These are phyloP conservation scores for Didymosphaeria variabile DNA, from an alignment of 2,329 filamentous ascomycete genomes.

Conservation along the genomic window DNA sequence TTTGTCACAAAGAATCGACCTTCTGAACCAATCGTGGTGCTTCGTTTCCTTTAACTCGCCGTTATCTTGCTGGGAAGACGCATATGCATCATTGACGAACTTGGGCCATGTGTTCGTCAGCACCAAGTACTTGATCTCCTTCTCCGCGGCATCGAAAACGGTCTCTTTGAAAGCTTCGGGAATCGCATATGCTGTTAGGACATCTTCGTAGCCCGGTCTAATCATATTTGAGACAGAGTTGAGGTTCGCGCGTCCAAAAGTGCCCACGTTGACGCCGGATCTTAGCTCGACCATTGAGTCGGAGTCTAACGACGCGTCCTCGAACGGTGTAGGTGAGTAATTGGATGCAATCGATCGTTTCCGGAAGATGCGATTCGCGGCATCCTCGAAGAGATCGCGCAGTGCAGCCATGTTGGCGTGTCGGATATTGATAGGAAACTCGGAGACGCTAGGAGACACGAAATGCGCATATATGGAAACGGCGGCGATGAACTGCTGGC, in stretches of 20 bases:
- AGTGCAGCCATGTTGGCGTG: slow-evolving; percentile 40
- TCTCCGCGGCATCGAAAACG: slow-evolving; percentile 43
- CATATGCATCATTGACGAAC: slow-evolving; percentile 39
- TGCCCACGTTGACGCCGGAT: slow-evolving; percentile 32
- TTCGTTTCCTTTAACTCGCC: slow-evolving; percentile 23
- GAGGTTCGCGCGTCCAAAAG: slow-evolving; percentile 41
- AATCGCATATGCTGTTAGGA: slow-evolving; percentile 28
- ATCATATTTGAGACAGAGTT: slow-evolving; percentile 35
- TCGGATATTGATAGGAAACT: slow-evolving; percentile 48
- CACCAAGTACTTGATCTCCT: slow-evolving; percentile 47
- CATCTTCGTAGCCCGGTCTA: slow-evolving; percentile 28
- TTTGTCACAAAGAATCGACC: slow-evolving; percentile 12
- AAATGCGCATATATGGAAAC: slow-evolving; percentile 45
- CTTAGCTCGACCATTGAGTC: slow-evolving; percentile 30
- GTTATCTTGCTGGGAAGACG: slow-evolving; percentile 28
- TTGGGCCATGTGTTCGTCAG: slow-evolving; percentile 50
- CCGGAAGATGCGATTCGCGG: slow-evolving; percentile 33
- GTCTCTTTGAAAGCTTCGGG: slow-evolving; percentile 38
- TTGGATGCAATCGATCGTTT: slow-evolving; percentile 29
- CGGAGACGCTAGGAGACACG: slow-evolving; percentile 44
- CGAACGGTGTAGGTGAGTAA: slow-evolving; percentile 41
- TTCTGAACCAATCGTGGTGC: slow-evolving; percentile 6
- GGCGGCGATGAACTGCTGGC: slow-evolving; percentile 40
- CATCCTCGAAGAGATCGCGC: slow-evolving; percentile 35
- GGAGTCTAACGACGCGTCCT: slow-evolving; percentile 28